Percentiles rank a stretch among this genome's conserved stretches.
Evolutionary conservation across 352 stramenopile genomes (phyloP).

Genomic region (Lagenidium sp.): DNA sequence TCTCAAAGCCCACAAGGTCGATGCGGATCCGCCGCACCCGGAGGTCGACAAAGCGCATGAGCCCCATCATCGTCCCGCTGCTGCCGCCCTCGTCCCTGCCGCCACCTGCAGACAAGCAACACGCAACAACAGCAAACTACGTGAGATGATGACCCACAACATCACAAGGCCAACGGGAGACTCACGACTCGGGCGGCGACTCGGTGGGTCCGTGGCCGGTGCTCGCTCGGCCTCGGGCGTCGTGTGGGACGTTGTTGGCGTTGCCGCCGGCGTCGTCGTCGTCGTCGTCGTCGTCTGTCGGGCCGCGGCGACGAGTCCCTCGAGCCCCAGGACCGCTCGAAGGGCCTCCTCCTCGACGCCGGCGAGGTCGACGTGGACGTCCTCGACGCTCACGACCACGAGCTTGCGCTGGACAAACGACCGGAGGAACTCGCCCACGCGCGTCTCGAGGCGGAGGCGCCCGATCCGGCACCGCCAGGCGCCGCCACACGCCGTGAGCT

Average conservation of each 20-base stretch:
- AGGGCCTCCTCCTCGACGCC: constrained; percentile 25
- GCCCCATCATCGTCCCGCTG: constrained; percentile 29
- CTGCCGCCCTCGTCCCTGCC: not conserved
- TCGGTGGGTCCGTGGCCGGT: too few relatives aligned
- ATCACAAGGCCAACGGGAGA: too few relatives aligned
- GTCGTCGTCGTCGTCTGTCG: too few relatives aligned
- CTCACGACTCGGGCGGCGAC: too few relatives aligned
- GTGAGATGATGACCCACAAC: too few relatives aligned
- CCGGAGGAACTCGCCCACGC: constrained; percentile 55
- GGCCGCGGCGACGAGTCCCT: too few relatives aligned
- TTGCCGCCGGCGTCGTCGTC: too few relatives aligned
- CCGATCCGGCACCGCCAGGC: constrained; percentile 26
- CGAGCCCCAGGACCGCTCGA: constrained; percentile 14
- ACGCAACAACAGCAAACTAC: too few relatives aligned
- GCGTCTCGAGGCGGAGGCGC: constrained; percentile 36
- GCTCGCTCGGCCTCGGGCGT: too few relatives aligned
- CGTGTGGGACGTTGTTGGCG: too few relatives aligned
- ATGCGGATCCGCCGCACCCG: constrained; percentile 27
- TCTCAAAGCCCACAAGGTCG: constrained; percentile 23
- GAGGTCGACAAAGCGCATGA: constrained; percentile 60
- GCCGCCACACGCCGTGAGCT: constrained; percentile 21
- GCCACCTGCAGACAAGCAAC: not conserved
- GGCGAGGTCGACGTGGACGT: constrained; percentile 25
- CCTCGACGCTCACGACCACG: constrained; percentile 39
- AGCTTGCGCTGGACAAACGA: constrained; percentile 74